Evolutionary conservation across 257 asterid species (phyloP).

Genomic region (Solanum chiquidenum): DNA sequence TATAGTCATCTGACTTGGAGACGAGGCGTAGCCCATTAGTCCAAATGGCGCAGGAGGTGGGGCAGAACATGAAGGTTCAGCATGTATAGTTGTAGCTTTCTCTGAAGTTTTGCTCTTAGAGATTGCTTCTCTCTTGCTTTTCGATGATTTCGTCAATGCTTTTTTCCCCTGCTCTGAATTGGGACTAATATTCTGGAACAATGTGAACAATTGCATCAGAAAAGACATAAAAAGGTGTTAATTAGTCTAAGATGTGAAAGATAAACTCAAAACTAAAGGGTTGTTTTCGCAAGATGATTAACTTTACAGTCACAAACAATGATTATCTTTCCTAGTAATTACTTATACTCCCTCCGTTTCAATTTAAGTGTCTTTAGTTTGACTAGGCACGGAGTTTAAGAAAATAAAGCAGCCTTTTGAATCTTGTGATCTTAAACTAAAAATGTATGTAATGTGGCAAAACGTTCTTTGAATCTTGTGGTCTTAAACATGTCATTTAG

Average conservation of each 20-base stretch:
- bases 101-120: background rate
- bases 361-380: background rate
- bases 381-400: background rate
- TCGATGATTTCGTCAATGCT: background rate
- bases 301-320: background rate
- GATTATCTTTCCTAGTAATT: background rate
- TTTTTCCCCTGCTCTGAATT: background rate
- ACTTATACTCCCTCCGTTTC: background rate
- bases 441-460: background rate
- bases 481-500: background rate
- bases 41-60: background rate
- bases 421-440: background rate
- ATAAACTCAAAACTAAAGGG: background rate
- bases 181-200: slow-evolving; percentile 3
- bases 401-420: background rate
- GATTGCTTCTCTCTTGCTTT: background rate
- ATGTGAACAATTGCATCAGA: background rate
- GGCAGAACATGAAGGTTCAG: background rate
- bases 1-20: background rate
- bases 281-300: background rate
- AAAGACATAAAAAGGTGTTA: background rate
- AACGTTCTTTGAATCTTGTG: background rate
- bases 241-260: background rate
- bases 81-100: background rate
- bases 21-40: background rate